Conservation (phyloP, 257 asterid species). For the Solanum chmielewskii region DNA sequence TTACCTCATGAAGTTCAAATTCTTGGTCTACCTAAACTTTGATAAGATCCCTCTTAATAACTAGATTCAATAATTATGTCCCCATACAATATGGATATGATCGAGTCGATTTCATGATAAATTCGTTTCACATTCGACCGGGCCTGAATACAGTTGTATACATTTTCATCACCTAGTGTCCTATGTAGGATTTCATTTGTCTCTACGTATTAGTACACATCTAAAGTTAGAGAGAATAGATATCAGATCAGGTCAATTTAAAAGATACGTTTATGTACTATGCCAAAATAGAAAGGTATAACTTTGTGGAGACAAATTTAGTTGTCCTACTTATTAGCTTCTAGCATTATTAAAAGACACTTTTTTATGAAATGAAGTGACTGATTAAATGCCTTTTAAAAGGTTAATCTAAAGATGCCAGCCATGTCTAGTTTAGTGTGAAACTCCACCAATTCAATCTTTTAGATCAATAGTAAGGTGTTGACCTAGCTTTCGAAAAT, state of each 20-base stretch:
- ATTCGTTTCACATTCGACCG: neutral
- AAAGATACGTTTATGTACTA: no score
- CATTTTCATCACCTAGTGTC: neutral
- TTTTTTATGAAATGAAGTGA: neutral
- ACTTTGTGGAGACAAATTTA: neutral
- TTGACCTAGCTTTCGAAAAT: neutral
- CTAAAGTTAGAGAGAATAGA: no score
- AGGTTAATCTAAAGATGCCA: neutral
- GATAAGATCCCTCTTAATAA: neutral
- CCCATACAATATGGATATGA: neutral
- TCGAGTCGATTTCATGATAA: neutral
- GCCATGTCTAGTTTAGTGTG: neutral
- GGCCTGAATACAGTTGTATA: neutral
- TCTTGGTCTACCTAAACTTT: neutral
- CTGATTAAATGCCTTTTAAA: neutral
- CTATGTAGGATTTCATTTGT: no score
- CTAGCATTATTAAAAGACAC: neutral
- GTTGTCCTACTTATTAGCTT: neutral
- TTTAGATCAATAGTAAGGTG: neutral
- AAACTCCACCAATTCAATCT: neutral
- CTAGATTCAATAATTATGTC: neutral
- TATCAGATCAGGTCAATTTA: no score
- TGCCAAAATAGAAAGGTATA: no score
- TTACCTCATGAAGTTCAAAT: neutral
- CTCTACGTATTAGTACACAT: no score